Conservation (phyloP, 2,329 filamentous ascomycete species). For the Cladosporium sp. region DNA sequence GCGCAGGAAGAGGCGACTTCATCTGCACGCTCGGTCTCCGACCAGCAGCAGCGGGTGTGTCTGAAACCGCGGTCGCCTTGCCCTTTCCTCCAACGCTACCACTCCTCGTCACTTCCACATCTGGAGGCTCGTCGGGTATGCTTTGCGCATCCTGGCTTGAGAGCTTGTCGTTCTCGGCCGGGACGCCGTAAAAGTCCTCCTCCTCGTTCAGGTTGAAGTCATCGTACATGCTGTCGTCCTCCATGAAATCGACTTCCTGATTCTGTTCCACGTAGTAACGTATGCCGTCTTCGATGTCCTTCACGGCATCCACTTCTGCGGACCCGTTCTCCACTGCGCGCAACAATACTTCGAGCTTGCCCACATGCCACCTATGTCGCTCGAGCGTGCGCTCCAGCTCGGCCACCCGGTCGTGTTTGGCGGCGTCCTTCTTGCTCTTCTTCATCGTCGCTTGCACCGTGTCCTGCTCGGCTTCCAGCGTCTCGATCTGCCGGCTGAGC, state of each 20-base stretch:
- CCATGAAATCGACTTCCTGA: constrained; percentile 82
- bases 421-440: constrained; percentile 84
- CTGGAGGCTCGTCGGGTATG: constrained; percentile 74
- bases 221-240: constrained; percentile 94
- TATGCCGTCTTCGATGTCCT: constrained; percentile 85
- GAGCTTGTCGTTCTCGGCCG: constrained; percentile 73
- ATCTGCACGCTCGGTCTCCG: constrained; percentile 82
- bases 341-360: constrained; percentile 85
- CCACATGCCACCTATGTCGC: constrained; percentile 93
- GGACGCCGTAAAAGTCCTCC: constrained; percentile 81
- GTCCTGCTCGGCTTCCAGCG: constrained; percentile 85
- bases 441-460: constrained; percentile 83
- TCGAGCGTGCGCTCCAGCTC: constrained; percentile 83
- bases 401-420: constrained; percentile 81
- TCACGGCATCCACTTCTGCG: constrained; percentile 81
- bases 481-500: constrained; percentile 89
- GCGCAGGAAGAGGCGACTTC: constrained; percentile 88
- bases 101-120: constrained; percentile 49
- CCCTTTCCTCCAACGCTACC: constrained; percentile 40
- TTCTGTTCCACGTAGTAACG: constrained; percentile 93
- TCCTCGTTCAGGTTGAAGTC: constrained; percentile 90
- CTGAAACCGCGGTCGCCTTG: constrained; percentile 53
- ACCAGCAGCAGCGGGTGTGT: constrained; percentile 50
- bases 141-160: constrained; percentile 97
- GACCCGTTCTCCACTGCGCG: constrained; percentile 89